These are phyloP conservation scores for rapeseed (Brassica napus) DNA, from an alignment of 345 rosid genomes.

Conservation along the genomic window DNA sequence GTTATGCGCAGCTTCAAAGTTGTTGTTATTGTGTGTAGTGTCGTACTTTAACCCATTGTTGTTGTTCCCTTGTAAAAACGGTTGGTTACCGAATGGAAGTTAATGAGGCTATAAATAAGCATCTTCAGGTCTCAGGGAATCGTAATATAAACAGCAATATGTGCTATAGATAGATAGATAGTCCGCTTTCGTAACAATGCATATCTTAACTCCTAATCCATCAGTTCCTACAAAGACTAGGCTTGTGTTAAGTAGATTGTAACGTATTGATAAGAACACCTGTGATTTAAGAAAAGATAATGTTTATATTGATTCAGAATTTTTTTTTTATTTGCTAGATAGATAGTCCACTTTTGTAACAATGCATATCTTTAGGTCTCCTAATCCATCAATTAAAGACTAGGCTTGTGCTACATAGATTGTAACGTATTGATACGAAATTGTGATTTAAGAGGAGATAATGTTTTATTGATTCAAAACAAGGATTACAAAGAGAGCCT, in stretches of 20 bases:
- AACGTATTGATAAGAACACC: too few relatives aligned
- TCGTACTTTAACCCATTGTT: constrained; percentile 30
- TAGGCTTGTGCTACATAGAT: constrained; percentile 22
- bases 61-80: background rate
- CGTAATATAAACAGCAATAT: background rate
- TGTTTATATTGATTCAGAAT: too few relatives aligned
- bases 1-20: constrained; percentile 47
- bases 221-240: constrained; percentile 16
- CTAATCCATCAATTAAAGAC: constrained; percentile 15
- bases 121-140: constrained; percentile 23
- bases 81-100: background rate
- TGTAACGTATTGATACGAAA: background rate
- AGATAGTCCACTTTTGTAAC: background rate
- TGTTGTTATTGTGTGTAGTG: constrained; percentile 15
- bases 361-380: constrained; percentile 1
- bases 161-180: too few relatives aligned
- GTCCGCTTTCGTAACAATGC: background rate
- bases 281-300: too few relatives aligned
- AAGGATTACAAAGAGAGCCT: background rate
- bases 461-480: background rate
- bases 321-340: background rate
- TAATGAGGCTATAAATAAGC: background rate
- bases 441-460: background rate
- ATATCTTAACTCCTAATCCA: background rate
- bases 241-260: constrained; percentile 20